Percentiles rank a stretch among this genome's conserved stretches.
These are phyloP conservation scores for Pestalotiopsis sp. DNA, from an alignment of 2,329 filamentous ascomycete species.

Conservation along the genomic window DNA sequence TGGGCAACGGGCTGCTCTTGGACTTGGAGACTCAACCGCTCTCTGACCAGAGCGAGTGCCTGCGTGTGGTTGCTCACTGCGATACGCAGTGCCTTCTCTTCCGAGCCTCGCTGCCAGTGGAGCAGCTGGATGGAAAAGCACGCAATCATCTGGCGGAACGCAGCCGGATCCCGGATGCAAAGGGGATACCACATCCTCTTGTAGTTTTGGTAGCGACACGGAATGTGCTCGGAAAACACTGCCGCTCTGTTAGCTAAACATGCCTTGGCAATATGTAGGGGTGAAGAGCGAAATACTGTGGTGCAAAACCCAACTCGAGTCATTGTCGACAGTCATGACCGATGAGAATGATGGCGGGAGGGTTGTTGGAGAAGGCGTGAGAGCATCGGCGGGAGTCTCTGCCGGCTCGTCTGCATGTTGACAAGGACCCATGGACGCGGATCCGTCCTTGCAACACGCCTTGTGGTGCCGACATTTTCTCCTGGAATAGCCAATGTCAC, in stretches of 20 bases:
- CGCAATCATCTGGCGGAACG: neutral
- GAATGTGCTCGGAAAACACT: neutral
- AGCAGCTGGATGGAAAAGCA: neutral
- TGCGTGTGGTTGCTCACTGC: neutral
- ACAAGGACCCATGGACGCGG: neutral
- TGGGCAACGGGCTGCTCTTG: neutral
- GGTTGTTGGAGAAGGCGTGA: neutral
- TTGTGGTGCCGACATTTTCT: neutral
- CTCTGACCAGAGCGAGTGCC: neutral
- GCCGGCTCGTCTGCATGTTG: neutral
- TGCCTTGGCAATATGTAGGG: neutral
- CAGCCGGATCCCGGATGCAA: neutral
- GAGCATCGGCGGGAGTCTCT: neutral
- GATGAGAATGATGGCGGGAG: neutral
- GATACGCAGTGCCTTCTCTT: neutral
- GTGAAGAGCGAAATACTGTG: neutral
- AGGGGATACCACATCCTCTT: neutral
- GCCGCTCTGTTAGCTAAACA: neutral
- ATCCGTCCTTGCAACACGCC: neutral
- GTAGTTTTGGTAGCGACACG: neutral
- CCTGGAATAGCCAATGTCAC: neutral
- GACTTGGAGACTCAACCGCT: neutral
- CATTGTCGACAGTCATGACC: neutral
- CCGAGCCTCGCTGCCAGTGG: neutral
- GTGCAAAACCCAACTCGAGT: neutral